Evolutionary conservation across 148 eudicot species (phyloP).

Genomic region (Rhododendron williamsianum): DNA sequence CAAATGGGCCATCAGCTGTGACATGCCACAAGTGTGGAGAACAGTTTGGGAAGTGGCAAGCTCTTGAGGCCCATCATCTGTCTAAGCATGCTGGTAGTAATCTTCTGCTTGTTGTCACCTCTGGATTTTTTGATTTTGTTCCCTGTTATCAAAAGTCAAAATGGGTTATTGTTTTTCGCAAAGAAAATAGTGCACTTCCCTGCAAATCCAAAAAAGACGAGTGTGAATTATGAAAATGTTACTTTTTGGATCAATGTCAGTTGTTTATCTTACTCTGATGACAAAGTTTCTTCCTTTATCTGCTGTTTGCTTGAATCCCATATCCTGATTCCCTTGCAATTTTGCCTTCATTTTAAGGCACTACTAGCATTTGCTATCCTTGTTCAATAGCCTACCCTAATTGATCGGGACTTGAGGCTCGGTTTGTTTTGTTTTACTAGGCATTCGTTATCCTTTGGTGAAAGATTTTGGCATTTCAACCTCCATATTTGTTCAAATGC

Average conservation of each 20-base stretch:
- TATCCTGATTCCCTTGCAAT: not conserved
- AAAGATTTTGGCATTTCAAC: not conserved
- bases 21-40: conserved; percentile 88
- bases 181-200: not conserved
- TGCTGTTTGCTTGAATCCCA: not conserved
- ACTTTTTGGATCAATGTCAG: not conserved
- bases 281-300: not conserved
- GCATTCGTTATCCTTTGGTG: not conserved
- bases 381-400: not conserved
- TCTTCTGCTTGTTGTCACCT: not conserved
- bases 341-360: not conserved
- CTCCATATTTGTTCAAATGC: not conserved
- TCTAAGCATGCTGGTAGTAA: conserved; percentile 89
- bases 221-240: not conserved
- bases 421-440: not conserved
- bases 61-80: conserved; percentile 94
- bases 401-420: not conserved
- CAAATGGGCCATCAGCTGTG: conserved; percentile 39
- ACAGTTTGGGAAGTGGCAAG: conserved; percentile 79
- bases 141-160: not conserved
- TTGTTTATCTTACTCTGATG: not conserved
- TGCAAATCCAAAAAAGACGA: not conserved
- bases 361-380: not conserved
- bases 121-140: not conserved
- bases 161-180: not conserved